A percentile compares a stretch with the other conserved stretches of the same genome.
Conservation (phyloP, 257 asterid genomes). For the Linderniella brevidens region DNA sequence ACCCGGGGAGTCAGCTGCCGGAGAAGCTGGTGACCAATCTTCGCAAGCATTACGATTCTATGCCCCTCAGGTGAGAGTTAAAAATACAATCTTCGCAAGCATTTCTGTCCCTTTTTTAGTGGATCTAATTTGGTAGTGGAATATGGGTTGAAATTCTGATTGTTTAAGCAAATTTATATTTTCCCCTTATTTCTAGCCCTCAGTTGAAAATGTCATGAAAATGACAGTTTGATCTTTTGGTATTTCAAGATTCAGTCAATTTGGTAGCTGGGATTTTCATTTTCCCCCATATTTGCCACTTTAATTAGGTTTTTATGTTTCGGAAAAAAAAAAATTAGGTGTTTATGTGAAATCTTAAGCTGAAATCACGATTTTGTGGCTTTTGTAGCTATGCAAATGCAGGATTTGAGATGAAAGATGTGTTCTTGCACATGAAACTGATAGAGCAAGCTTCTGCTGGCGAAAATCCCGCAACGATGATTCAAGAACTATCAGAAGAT, state of each 20-base stretch:
- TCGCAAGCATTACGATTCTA: slow-evolving; percentile 88
- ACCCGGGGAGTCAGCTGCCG: slow-evolving; percentile 94
- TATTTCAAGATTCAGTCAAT: neutral
- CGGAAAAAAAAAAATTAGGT: too few species aligned
- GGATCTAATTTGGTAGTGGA: too few species aligned
- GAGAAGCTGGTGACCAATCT: slow-evolving; percentile 87
- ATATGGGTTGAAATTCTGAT: too few species aligned
- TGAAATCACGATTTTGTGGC: slow-evolving; percentile 5
- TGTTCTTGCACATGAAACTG: slow-evolving; percentile 83
- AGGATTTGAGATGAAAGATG: slow-evolving; percentile 94
- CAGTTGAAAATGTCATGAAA: neutral
- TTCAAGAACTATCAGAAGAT: slow-evolving; percentile 63
- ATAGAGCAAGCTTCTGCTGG: slow-evolving; percentile 67
- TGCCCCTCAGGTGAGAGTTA: slow-evolving; percentile 59
- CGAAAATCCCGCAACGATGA: slow-evolving; percentile 66
- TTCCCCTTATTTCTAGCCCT: too few species aligned
- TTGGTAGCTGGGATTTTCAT: slow-evolving; percentile 2
- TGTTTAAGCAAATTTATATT: too few species aligned
- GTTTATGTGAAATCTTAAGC: slow-evolving; percentile 5
- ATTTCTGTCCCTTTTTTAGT: too few species aligned
- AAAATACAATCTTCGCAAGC: too few species aligned
- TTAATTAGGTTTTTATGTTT: too few species aligned
- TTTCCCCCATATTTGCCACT: neutral
- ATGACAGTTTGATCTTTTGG: neutral
- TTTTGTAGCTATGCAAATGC: slow-evolving; percentile 64